phyloP scores from a whole-genome alignment of 2,329 filamentous ascomycete genomes.

The Escovopsis sp. region DNA sequence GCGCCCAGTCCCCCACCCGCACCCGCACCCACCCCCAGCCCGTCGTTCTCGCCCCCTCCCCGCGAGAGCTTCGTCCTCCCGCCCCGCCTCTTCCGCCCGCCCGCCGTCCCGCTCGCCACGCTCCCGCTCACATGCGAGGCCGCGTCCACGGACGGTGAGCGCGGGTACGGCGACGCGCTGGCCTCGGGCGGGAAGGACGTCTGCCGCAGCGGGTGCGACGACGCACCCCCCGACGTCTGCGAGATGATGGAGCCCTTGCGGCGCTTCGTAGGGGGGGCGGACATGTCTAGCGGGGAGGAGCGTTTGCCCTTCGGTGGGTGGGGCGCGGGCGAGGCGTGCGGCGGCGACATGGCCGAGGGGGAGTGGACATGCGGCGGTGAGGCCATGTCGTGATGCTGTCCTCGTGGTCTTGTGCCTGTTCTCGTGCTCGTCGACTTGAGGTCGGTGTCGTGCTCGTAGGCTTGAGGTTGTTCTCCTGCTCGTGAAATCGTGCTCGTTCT shows the following conservation, averaged over 20 bases:
- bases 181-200: conserved; percentile 62
- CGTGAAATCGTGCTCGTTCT: too few species aligned
- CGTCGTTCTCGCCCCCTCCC: conserved; percentile 42
- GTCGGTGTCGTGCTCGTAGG: too few species aligned
- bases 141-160: conserved; percentile 51
- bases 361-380: conserved; percentile 38
- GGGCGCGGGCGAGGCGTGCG: conserved; percentile 34
- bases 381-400: conserved; percentile 26
- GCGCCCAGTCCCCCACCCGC: conserved; percentile 49
- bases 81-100: conserved; percentile 41
- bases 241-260: conserved; percentile 56
- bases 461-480: too few species aligned
- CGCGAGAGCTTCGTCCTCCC: conserved; percentile 48
- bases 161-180: conserved; percentile 33
- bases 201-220: conserved; percentile 56
- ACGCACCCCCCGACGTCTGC: conserved; percentile 29
- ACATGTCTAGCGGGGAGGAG: conserved; percentile 35
- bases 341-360: conserved; percentile 39
- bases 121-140: conserved; percentile 47
- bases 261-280: conserved; percentile 41
- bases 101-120: conserved; percentile 30
- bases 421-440: background rate
- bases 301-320: conserved; percentile 40
- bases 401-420: too few species aligned
- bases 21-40: conserved; percentile 29